Base-by-base conservation (phyloP, 441 rosid genomes). In the Hypseocharis bilobata region DNA sequence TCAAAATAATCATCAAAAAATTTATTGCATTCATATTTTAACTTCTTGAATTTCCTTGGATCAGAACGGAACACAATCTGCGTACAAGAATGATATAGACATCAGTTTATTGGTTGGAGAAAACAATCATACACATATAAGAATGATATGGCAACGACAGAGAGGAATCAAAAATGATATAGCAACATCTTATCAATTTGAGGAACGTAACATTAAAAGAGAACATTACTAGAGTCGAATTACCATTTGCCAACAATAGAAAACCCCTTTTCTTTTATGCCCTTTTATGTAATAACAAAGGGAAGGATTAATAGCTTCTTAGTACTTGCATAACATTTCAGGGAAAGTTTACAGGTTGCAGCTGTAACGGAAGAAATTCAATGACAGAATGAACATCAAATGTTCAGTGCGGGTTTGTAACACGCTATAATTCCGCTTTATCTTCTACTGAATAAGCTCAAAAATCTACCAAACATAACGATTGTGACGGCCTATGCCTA, bases 41-140 rank as follows among this genome's bases (percentile, higher is more conserved):
- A 73, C 13, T 77, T 79, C 78, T 72, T 85, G 80, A 82, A 91
- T 72, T 86, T 93, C 68, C 69, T 67, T 13, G 87, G 86, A 74
- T 87, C 80, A 69, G 86, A 76, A 60, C 96, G 92, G 65, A 84
- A 91, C 38, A 89, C 91, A 80, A 91, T 84, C 99, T 93, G 84
- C 62, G 40, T 59, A 62, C 26, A 72, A 72, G 36, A 68, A 13
- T 23, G 36, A 49, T 2, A 58, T 19, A 57, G 49, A 23, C 14
- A 47, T 19, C 19, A 16, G 54, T 32, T 55, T 55, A 55, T 25
- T 26, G 11, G 58, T 55, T 26, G 32, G 60, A 27, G 32, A 25
- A 42, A 42, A 42, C 3, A n/a, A n/a, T n/a, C n/a, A n/a, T n/a
- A n/a, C n/a, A n/a, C 0, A 42, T 11, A 55, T 38, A 4, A 23